phyloP scores from a whole-genome alignment of 805 yeast genomes.

The Ogataea glucozyma region DNA sequence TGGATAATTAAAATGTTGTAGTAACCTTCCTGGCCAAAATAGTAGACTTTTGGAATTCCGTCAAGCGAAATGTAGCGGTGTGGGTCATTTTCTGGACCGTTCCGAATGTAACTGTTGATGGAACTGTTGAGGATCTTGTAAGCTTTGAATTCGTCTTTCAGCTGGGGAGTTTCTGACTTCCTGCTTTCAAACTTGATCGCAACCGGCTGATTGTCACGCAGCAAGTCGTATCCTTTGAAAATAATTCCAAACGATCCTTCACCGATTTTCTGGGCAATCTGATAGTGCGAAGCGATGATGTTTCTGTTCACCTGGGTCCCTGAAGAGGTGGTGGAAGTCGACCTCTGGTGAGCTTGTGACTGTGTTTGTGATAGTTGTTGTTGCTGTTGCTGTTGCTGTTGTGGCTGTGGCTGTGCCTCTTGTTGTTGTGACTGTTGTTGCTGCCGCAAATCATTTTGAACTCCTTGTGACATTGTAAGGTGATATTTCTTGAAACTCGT shows the following conservation, averaged over 20 bases:
- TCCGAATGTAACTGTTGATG: constrained; percentile 31
- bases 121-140: constrained; percentile 69
- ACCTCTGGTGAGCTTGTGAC: constrained; percentile 14
- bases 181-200: constrained; percentile 83
- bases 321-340: constrained; percentile 23
- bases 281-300: constrained; percentile 62
- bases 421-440: constrained; percentile 4
- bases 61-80: constrained; percentile 35
- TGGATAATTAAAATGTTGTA: constrained; percentile 78
- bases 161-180: constrained; percentile 80
- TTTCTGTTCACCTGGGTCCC: constrained; percentile 27
- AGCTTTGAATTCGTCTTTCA: constrained; percentile 78
- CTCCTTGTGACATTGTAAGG: constrained; percentile 1
- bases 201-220: constrained; percentile 59
- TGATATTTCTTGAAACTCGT: not conserved
- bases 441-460: constrained; percentile 5
- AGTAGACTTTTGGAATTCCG: constrained; percentile 83
- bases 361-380: not conserved
- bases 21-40: constrained; percentile 83
- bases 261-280: constrained; percentile 80
- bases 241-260: constrained; percentile 87
- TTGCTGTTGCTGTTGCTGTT: constrained; percentile 2
- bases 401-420: constrained; percentile 11
- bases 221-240: constrained; percentile 75
- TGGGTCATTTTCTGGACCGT: constrained; percentile 27